Evolutionary conservation across 345 rosid species (phyloP).

Genomic region (Aquilaria sinensis): DNA sequence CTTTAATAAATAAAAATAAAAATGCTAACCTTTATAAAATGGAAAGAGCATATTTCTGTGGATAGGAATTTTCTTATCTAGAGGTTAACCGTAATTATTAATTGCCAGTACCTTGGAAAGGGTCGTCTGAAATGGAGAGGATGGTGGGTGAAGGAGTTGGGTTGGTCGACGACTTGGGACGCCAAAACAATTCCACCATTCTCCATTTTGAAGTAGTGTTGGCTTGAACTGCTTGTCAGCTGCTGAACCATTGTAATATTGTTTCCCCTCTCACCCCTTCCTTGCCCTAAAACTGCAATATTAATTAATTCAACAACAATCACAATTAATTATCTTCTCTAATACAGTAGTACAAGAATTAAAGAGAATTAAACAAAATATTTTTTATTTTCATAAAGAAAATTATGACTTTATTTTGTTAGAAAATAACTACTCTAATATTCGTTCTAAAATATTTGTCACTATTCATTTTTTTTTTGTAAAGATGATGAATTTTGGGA

Average conservation of each 20-base stretch:
- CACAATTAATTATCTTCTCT: background rate
- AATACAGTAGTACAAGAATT: background rate
- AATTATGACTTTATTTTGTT: too few relatives aligned
- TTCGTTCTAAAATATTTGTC: too few relatives aligned
- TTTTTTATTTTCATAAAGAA: background rate
- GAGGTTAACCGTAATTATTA: too few relatives aligned
- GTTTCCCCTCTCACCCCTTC: conserved; percentile 14
- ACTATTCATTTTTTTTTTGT: too few relatives aligned
- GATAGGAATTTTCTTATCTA: too few relatives aligned
- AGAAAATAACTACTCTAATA: too few relatives aligned
- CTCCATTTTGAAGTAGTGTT: conserved; percentile 33
- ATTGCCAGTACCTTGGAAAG: conserved; percentile 22
- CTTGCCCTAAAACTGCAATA: conserved; percentile 25
- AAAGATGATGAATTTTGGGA: too few relatives aligned
- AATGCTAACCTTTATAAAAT: too few relatives aligned
- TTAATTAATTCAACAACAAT: background rate
- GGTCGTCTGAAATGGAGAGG: conserved; percentile 13
- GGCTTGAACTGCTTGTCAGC: conserved; percentile 10
- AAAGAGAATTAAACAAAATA: background rate
- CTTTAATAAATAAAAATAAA: too few relatives aligned
- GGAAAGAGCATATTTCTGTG: too few relatives aligned
- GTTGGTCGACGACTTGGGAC: conserved; percentile 9
- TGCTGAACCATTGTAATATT: conserved; percentile 7
- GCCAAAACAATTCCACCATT: conserved; percentile 31
- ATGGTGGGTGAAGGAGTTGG: conserved; percentile 14